Base-by-base conservation (phyloP, 2,329 filamentous ascomycete species). In the Cladophialophora immunda region DNA sequence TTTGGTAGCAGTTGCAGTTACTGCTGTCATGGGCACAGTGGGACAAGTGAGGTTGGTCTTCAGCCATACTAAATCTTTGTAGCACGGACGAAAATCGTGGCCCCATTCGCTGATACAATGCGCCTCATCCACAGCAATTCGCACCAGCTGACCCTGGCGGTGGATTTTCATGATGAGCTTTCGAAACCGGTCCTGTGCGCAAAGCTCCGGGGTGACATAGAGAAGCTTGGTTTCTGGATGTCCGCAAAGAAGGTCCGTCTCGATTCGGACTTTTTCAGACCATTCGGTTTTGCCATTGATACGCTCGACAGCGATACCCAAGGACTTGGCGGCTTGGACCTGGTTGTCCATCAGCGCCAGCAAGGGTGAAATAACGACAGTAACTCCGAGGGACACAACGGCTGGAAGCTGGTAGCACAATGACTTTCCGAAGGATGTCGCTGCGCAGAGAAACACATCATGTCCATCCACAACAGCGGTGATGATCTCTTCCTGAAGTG, bases 21-120 rank as follows among this genome's bases (percentile, higher is more conserved):
- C 86, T 70, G 93, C 97, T 78, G 95, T 97, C 68, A 98, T 91
- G 4, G 94, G 94, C 0, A 97, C 92, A 64, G 91, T 86, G 0
- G 93, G 92, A 71, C 95, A 93, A 5, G 72, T 75, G 15, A 83
- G 73, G 34, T 89, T 89, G 57, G 88, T 85, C 72, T 92, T 90
- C 81, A 98, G 95, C 89, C 92, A 97, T 1, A 87, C 90, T 6
- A 98, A 85, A 22, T 90, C 87, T 75, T 95, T 93, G 79, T 97
- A 98, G 65, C 93, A 92, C 38, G 90, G 92, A n/a, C 94, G 90
- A 76, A 98, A 98, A 78, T 98, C 94, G 77, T 98, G 94, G 1
- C 94, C 94, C 94, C 94, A 97, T 88, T 97, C 94, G 27, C 92
- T 97, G 72, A 98, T 97, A 78, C 94, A 98, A 78, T 98, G 94